phyloP scores from a whole-genome alignment of 2,329 filamentous ascomycete species.

The Stagonosporopsis tanaceti region DNA sequence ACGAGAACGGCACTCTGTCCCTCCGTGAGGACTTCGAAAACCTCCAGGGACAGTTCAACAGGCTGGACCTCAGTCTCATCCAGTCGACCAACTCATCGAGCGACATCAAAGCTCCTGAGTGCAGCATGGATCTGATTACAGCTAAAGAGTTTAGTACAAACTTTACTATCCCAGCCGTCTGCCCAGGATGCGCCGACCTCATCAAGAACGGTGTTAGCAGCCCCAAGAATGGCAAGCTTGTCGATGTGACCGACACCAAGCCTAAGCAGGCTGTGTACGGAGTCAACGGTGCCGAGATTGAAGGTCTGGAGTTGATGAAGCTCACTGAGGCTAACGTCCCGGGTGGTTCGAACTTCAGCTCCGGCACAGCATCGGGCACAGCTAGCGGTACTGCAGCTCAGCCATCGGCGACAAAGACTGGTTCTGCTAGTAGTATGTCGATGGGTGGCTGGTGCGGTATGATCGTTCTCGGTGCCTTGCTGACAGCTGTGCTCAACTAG shows the following conservation, averaged over 20 bases:
- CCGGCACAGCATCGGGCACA: conserved; percentile 8
- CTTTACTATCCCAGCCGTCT: conserved; percentile 77
- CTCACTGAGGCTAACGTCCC: conserved; percentile 64
- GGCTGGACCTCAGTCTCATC: conserved; percentile 74
- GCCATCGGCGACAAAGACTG: conserved; percentile 30
- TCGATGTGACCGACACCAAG: conserved; percentile 64
- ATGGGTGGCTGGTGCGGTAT: conserved; percentile 19
- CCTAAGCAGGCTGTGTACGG: conserved; percentile 67
- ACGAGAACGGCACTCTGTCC: conserved; percentile 53
- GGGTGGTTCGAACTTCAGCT: conserved; percentile 48
- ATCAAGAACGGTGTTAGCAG: conserved; percentile 78
- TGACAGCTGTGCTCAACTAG: conserved; percentile 20
- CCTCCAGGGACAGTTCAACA: conserved; percentile 76
- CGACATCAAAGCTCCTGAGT: conserved; percentile 66
- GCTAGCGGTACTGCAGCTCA: conserved; percentile 22
- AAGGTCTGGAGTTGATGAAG: conserved; percentile 67
- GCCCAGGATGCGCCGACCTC: conserved; percentile 74
- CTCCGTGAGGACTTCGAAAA: conserved; percentile 65
- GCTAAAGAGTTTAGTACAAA: conserved; percentile 73
- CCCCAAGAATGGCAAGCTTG: conserved; percentile 65
- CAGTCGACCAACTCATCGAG: conserved; percentile 68
- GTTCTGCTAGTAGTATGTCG: conserved; percentile 22
- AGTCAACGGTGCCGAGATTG: conserved; percentile 65
- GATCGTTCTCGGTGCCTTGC: conserved; percentile 14
- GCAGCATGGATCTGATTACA: conserved; percentile 71